Conservation (phyloP, 345 rosid species). For the Geranium brycei region DNA sequence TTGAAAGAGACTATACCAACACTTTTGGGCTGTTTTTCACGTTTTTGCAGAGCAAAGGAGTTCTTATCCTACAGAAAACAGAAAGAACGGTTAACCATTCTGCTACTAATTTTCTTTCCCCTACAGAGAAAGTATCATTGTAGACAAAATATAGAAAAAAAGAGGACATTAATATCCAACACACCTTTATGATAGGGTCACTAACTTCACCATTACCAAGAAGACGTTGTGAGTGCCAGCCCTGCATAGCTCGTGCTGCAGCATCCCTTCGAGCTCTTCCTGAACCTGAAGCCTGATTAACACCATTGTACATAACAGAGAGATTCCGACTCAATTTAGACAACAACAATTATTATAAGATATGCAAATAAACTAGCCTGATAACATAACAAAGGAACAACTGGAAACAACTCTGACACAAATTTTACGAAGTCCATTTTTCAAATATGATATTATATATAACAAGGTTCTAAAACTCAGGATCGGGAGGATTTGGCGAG, state of each 20-base stretch:
- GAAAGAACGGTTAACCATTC: not conserved
- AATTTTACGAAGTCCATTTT: too few relatives aligned
- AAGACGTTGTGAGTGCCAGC: constrained; percentile 61
- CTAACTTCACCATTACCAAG: constrained; percentile 46
- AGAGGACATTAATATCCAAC: constrained; percentile 3
- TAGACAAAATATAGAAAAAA: not conserved
- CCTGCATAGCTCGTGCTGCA: constrained; percentile 75
- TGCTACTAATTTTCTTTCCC: not conserved
- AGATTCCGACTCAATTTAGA: not conserved
- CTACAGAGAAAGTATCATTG: not conserved
- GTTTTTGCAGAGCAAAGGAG: constrained; percentile 28
- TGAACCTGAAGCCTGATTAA: constrained; percentile 36
- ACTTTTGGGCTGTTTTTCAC: constrained; percentile 48
- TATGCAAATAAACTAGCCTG: not conserved
- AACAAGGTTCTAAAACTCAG: too few relatives aligned
- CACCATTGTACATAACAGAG: constrained; percentile 5
- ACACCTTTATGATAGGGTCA: constrained; percentile 46
- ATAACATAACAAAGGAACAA: not conserved
- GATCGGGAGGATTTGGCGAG: too few relatives aligned
- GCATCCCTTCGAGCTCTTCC: constrained; percentile 58
- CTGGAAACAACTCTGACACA: not conserved
- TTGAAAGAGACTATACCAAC: constrained; percentile 29
- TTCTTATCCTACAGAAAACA: constrained; percentile 37
- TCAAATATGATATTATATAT: not conserved
- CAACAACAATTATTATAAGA: not conserved